Conservation (phyloP, 495 filamentous ascomycete species). For the Trichoderma gamsii region DNA sequence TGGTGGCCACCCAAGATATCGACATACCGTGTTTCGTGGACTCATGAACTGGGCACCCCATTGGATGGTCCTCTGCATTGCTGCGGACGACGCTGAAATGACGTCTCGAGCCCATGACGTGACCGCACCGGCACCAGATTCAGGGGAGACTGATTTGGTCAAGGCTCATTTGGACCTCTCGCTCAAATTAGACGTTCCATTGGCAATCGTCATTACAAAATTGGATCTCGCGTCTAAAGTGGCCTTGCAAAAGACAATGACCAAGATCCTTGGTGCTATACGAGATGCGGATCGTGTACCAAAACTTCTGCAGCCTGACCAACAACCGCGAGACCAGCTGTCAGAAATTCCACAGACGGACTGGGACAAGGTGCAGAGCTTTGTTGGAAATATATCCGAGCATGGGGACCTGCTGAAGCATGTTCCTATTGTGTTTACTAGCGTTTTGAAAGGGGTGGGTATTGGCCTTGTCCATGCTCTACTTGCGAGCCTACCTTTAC, state of each 20-base stretch:
- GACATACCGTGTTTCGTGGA: slow-evolving; percentile 78
- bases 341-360: slow-evolving; percentile 38
- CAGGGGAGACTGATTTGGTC: slow-evolving; percentile 56
- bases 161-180: slow-evolving; percentile 83
- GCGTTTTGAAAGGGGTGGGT: slow-evolving; percentile 77
- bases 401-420: slow-evolving; percentile 43
- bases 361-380: slow-evolving; percentile 43
- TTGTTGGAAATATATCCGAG: slow-evolving; percentile 40
- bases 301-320: slow-evolving; percentile 53
- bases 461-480: slow-evolving; percentile 77
- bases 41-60: slow-evolving; percentile 95
- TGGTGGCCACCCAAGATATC: slow-evolving; percentile 79
- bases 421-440: slow-evolving; percentile 85
- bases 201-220: slow-evolving; percentile 83
- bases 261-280: slow-evolving; percentile 65
- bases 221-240: slow-evolving; percentile 74
- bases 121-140: slow-evolving; percentile 42
- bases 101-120: slow-evolving; percentile 22
- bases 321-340: slow-evolving; percentile 29
- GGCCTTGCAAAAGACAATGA: slow-evolving; percentile 61
- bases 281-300: slow-evolving; percentile 71
- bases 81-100: slow-evolving; percentile 63
- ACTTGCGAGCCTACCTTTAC: slow-evolving; percentile 69
- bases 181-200: slow-evolving; percentile 64
- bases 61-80: slow-evolving; percentile 82